Conservation (phyloP, 208 protist species). For the Leishmania amazonensis region DNA sequence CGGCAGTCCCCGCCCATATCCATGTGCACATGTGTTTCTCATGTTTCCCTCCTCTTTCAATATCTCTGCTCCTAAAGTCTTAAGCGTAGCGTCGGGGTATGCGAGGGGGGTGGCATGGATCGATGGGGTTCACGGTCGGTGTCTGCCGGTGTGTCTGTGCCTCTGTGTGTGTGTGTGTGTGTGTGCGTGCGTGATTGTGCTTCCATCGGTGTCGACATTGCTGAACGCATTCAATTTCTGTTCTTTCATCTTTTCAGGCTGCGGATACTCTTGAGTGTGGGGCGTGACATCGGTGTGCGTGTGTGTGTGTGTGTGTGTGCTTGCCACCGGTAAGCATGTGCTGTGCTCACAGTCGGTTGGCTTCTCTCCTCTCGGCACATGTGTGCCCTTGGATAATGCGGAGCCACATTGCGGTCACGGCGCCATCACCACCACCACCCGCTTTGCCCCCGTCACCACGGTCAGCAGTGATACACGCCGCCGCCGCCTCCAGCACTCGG, state of each 20-base stretch:
- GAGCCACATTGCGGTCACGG: not conserved
- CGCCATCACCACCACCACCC: not conserved
- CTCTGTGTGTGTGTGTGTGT: not conserved
- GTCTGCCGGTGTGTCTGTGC: not conserved
- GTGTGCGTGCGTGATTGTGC: not conserved
- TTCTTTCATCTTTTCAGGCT: not conserved
- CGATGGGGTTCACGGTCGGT: not conserved
- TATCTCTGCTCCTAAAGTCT: not conserved
- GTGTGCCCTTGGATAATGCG: not conserved
- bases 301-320: not conserved
- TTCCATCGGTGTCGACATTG: not conserved
- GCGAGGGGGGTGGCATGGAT: not conserved
- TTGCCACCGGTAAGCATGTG: not conserved
- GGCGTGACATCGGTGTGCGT: not conserved
- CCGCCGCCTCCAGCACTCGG: not conserved
- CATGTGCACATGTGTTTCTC: not conserved
- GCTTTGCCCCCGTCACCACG: not conserved
- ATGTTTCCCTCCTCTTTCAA: not conserved
- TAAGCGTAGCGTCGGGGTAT: not conserved
- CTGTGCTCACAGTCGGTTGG: not conserved
- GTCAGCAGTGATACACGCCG: not conserved
- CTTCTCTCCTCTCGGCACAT: not conserved
- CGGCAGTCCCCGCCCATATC: not conserved
- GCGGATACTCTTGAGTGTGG: not conserved
- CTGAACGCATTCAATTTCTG: not conserved